A percentile compares a stretch with the other conserved stretches of the same genome.
These are phyloP conservation scores for Hysterium pulicare DNA, from an alignment of 2,329 filamentous ascomycete species.

Conservation along the genomic window DNA sequence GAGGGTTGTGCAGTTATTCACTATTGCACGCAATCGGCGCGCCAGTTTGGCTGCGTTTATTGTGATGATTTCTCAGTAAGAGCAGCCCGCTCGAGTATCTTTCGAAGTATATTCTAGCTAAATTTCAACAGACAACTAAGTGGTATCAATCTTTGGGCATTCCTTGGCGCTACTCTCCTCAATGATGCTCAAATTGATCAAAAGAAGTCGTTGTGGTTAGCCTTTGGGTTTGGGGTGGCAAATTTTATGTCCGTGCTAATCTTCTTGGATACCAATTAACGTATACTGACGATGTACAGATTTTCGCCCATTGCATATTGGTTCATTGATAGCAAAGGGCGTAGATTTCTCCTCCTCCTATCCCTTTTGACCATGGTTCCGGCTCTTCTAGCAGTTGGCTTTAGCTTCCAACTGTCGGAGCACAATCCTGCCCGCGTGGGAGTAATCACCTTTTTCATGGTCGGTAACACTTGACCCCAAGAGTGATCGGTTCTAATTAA, in stretches of 20 bases:
- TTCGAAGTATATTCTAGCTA: not conserved
- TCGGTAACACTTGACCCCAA: too few species aligned
- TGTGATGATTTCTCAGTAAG: constrained; percentile 1
- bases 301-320: constrained; percentile 1
- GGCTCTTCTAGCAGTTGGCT: not conserved
- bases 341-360: not conserved
- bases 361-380: not conserved
- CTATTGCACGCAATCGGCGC: not conserved
- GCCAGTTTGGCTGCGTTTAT: not conserved
- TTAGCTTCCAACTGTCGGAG: not conserved
- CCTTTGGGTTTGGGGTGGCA: not conserved
- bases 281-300: not conserved
- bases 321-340: not conserved
- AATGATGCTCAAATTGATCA: not conserved
- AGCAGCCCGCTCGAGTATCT: too few species aligned
- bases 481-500: too few species aligned
- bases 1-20: not conserved
- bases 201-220: not conserved
- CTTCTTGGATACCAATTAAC: not conserved
- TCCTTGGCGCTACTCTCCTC: not conserved
- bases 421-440: not conserved
- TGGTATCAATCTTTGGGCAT: not conserved
- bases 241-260: not conserved
- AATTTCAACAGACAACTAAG: not conserved
- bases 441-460: constrained; percentile 1